phyloP scores from a whole-genome alignment of 2,329 filamentous ascomycete species.

The Exophiala alcalophila region DNA sequence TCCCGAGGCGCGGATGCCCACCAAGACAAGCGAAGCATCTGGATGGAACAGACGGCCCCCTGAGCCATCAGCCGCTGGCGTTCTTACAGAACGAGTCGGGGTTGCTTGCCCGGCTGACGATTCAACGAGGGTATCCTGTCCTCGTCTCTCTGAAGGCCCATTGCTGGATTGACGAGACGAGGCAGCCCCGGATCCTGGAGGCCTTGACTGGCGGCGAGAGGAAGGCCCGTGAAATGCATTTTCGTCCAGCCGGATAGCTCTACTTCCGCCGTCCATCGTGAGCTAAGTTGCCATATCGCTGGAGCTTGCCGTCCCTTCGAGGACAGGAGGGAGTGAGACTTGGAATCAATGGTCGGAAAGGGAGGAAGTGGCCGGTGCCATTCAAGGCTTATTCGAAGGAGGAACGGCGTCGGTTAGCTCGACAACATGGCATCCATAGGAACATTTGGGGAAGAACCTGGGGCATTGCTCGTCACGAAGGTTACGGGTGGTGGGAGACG shows the following conservation, averaged over 20 bases:
- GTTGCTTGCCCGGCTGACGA: not conserved
- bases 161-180: not conserved
- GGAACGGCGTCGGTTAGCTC: too few species aligned
- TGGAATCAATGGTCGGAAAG: too few species aligned
- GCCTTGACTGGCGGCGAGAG: not conserved
- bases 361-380: too few species aligned
- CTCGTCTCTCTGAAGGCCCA: not conserved
- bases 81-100: not conserved
- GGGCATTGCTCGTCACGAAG: too few species aligned
- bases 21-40: conserved; percentile 42
- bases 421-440: too few species aligned
- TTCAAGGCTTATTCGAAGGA: too few species aligned
- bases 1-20: conserved; percentile 45
- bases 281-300: conserved; percentile 24
- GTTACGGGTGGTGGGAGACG: too few species aligned
- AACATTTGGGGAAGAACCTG: too few species aligned
- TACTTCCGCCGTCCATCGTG: conserved; percentile 7
- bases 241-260: not conserved
- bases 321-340: too few species aligned
- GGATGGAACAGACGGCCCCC: conserved; percentile 31
- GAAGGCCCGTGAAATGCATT: not conserved
- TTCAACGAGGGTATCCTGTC: not conserved
- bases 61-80: conserved; percentile 1
- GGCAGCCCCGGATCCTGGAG: conserved; percentile 5
- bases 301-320: conserved; percentile 1